A percentile compares a stretch with the other conserved stretches of the same genome.
Conservation (phyloP, 2,329 filamentous ascomycete genomes). For the Alternaria panax region DNA sequence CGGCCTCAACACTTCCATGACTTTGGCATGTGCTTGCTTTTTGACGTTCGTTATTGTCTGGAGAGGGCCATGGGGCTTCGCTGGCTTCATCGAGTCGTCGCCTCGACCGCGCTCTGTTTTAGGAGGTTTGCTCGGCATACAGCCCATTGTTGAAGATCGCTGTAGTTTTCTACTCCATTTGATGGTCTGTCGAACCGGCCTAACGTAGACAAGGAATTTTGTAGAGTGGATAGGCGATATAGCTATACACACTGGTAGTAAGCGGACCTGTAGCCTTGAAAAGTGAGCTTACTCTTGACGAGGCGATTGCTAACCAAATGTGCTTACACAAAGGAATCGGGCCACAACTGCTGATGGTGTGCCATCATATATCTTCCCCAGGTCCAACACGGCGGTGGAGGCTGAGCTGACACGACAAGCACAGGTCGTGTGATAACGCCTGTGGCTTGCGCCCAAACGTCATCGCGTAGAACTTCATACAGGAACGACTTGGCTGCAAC, state of each 20-base stretch:
- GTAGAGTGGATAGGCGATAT: background rate
- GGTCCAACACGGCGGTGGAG: background rate
- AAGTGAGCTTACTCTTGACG: background rate
- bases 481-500: background rate
- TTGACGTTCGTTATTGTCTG: background rate
- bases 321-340: background rate
- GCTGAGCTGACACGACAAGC: background rate
- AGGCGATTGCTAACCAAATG: background rate
- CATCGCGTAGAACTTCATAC: background rate
- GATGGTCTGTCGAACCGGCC: background rate
- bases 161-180: background rate
- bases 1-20: background rate
- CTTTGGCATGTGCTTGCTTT: background rate
- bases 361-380: background rate
- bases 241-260: background rate
- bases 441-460: background rate
- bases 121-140: slow-evolving; percentile 17
- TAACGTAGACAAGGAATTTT: background rate
- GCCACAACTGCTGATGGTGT: background rate
- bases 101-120: background rate
- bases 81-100: background rate
- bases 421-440: slow-evolving; percentile 5
- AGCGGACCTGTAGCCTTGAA: background rate
- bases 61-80: background rate
- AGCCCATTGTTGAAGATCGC: slow-evolving; percentile 6